Conservation (phyloP, 441 rosid genomes). For the Macaranga tanarius region DNA sequence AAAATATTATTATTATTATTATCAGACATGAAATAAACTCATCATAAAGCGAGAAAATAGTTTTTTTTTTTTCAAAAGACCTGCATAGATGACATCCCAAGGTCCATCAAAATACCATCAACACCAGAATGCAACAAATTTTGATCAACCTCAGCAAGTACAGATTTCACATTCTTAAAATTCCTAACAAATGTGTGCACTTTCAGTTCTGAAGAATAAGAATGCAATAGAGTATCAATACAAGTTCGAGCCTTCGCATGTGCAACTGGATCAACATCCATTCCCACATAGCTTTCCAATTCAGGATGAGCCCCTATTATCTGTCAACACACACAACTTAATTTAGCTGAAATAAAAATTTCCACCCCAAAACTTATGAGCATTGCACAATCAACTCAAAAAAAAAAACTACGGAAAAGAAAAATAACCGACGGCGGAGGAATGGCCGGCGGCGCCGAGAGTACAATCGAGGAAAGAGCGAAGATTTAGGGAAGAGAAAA, state of each 20-base stretch:
- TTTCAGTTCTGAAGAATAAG: constrained; percentile 40
- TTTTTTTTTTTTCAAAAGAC: too few relatives aligned
- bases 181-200: constrained; percentile 52
- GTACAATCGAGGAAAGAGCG: constrained; percentile 85
- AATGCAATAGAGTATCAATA: constrained; percentile 42
- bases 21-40: too few relatives aligned
- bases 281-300: constrained; percentile 59
- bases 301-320: constrained; percentile 69
- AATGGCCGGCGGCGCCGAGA: constrained; percentile 91
- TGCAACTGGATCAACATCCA: constrained; percentile 95
- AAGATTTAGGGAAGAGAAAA: constrained; percentile 54
- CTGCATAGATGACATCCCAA: constrained; percentile 99
- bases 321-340: constrained; percentile 34
- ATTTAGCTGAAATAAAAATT: background rate
- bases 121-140: constrained; percentile 51
- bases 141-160: constrained; percentile 44
- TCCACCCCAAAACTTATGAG: background rate
- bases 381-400: background rate
- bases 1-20: background rate
- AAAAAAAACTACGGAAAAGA: background rate
- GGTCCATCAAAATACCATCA: constrained; percentile 90
- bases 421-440: constrained; percentile 59
- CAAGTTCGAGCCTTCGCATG: constrained; percentile 54
- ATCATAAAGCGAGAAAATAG: background rate
- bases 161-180: constrained; percentile 58